phyloP scores from a whole-genome alignment of 306 rosid species.

The Sindora glabra region DNA sequence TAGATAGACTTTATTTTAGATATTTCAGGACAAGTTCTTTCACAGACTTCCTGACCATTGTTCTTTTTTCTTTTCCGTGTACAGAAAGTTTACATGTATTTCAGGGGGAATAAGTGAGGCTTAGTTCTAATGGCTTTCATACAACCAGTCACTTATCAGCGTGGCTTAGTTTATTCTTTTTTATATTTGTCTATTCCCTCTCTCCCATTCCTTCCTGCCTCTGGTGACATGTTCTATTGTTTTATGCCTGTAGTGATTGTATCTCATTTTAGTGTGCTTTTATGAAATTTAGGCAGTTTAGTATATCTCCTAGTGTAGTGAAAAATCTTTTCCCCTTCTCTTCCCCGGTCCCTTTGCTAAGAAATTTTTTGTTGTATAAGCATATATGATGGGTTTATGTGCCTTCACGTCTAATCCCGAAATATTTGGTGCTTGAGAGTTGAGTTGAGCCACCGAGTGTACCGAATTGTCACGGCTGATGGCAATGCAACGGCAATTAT shows the following conservation, averaged over 20 bases:
- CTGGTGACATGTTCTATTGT: background rate
- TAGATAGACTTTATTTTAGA: background rate
- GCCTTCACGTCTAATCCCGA: too few species aligned
- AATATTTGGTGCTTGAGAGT: too few species aligned
- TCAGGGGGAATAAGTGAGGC: constrained; percentile 80
- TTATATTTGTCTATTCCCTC: background rate
- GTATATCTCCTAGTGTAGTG: background rate
- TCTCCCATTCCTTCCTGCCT: background rate
- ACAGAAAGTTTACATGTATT: constrained; percentile 91
- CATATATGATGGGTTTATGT: background rate
- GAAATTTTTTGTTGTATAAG: background rate
- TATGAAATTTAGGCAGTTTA: constrained; percentile 10
- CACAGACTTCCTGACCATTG: background rate
- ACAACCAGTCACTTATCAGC: constrained; percentile 6
- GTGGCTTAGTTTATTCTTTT: constrained; percentile 34
- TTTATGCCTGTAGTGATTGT: constrained; percentile 8
- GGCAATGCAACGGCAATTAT: too few species aligned
- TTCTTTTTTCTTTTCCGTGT: constrained; percentile 13
- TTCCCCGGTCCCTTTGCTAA: background rate
- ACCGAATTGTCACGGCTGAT: too few species aligned
- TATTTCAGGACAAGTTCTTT: background rate
- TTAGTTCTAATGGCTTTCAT: constrained; percentile 6
- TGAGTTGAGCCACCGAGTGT: too few species aligned
- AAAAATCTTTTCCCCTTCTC: background rate
- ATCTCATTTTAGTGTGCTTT: constrained; percentile 3